Conservation (phyloP, 768 basidiomycete species). For the Lentinula raphanica region DNA sequence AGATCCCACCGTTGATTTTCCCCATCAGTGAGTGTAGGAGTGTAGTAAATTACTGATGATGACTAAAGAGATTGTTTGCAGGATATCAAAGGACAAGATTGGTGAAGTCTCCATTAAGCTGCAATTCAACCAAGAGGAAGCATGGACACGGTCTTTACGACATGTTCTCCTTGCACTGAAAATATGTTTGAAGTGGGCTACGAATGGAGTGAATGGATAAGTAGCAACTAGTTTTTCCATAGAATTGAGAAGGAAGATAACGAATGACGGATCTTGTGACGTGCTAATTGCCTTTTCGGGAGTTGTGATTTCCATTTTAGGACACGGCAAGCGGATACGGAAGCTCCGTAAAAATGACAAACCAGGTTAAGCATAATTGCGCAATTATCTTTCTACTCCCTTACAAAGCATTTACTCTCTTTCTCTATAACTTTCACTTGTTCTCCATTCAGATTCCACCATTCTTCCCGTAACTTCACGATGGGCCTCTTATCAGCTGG, state of each 20-base stretch:
- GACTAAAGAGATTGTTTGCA: slow-evolving; percentile 25
- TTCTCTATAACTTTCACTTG: not conserved
- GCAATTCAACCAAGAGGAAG: slow-evolving; percentile 92
- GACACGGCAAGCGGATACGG: not conserved
- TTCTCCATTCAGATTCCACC: not conserved
- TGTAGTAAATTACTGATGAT: not conserved
- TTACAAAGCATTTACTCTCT: not conserved
- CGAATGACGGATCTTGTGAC: not conserved
- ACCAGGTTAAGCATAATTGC: slow-evolving; percentile 9
- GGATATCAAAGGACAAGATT: slow-evolving; percentile 91
- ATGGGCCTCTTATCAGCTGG: slow-evolving; percentile 96
- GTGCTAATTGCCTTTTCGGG: not conserved
- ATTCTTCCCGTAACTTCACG: slow-evolving; percentile 1
- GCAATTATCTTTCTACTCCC: not conserved
- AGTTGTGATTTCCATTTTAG: not conserved
- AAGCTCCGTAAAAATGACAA: slow-evolving; percentile 6
- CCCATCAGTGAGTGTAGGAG: slow-evolving; percentile 66
- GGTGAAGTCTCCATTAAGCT: slow-evolving; percentile 92
- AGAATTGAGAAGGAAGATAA: not conserved
- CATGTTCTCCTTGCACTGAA: slow-evolving; percentile 89
- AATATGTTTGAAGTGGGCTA: slow-evolving; percentile 83
- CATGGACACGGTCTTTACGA: slow-evolving; percentile 90
- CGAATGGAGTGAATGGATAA: slow-evolving; percentile 66
- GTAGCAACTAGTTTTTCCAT: not conserved
- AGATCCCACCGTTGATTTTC: slow-evolving; percentile 70